phyloP scores from a whole-genome alignment of 306 rosid genomes.

The Trifolium pratense region DNA sequence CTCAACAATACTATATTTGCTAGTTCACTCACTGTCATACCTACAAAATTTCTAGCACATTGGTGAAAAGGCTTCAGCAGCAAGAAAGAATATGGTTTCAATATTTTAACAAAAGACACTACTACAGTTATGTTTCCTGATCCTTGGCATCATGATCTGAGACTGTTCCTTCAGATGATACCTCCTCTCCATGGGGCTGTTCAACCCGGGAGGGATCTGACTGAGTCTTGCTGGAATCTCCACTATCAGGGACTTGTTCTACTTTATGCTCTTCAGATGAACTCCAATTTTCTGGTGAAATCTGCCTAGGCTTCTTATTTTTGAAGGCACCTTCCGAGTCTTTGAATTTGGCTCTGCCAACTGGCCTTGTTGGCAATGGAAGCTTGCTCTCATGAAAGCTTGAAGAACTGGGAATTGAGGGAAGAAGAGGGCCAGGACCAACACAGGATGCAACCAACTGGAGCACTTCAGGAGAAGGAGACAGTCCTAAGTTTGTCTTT shows the following conservation, averaged over 20 bases:
- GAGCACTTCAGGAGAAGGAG: conserved; percentile 96
- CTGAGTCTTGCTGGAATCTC: conserved; percentile 89
- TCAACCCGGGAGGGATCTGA: conserved; percentile 74
- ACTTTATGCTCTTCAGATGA: conserved; percentile 44
- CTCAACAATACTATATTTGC: conserved; percentile 60
- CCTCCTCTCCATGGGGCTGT: conserved; percentile 62
- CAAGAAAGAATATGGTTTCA: conserved; percentile 66
- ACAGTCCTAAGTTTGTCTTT: conserved; percentile 56
- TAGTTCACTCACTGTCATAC: conserved; percentile 65
- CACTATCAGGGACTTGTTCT: conserved; percentile 56
- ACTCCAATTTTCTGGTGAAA: conserved; percentile 47
- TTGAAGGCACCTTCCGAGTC: conserved; percentile 54
- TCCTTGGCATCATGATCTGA: conserved; percentile 81
- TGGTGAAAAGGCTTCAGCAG: conserved; percentile 59
- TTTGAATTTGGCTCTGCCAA: conserved; percentile 54
- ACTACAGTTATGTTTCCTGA: conserved; percentile 64
- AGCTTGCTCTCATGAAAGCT: conserved; percentile 54
- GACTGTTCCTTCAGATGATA: conserved; percentile 93
- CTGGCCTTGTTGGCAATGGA: conserved; percentile 68
- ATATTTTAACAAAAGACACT: conserved; percentile 41
- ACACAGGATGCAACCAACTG: conserved; percentile 86
- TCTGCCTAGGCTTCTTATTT: conserved; percentile 47
- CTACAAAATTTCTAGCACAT: conserved; percentile 92
- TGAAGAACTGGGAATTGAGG: conserved; percentile 60
- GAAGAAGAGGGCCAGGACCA: conserved; percentile 59